Evolutionary conservation across 1,284 basidiomycete species (phyloP).

Genomic region (Moesziomyces globuligerus): DNA sequence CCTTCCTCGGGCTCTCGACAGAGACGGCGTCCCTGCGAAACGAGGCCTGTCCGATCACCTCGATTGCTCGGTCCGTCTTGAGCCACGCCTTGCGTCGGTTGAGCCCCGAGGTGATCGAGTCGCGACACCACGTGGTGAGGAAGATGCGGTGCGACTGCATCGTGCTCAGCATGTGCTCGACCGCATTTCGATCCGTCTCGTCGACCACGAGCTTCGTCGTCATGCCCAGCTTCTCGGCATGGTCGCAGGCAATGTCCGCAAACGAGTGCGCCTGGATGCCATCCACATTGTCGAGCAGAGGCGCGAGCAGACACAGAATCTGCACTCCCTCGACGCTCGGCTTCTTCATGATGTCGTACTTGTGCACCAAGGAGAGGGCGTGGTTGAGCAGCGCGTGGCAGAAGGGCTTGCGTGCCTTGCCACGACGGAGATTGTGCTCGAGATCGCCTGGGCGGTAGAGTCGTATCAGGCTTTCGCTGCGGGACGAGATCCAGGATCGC

Average conservation of each 20-base stretch:
- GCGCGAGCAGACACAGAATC: constrained; percentile 48
- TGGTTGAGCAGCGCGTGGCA: constrained; percentile 56
- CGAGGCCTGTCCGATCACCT: constrained; percentile 41
- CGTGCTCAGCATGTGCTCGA: constrained; percentile 39
- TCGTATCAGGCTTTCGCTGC: constrained; percentile 25
- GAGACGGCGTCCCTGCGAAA: constrained; percentile 25
- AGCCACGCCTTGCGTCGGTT: constrained; percentile 37
- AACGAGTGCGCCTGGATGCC: constrained; percentile 31
- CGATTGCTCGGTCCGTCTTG: constrained; percentile 53
- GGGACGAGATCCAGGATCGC: constrained; percentile 30
- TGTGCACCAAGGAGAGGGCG: constrained; percentile 58
- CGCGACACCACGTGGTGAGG: constrained; percentile 52
- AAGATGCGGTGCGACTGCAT: constrained; percentile 57
- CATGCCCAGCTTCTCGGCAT: constrained; percentile 40
- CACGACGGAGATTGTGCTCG: constrained; percentile 51
- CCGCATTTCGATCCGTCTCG: constrained; percentile 34
- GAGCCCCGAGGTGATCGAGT: constrained; percentile 49
- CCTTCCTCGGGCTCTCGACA: constrained; percentile 7
- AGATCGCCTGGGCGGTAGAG: constrained; percentile 35
- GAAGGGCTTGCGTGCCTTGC: constrained; percentile 57
- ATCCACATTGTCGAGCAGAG: constrained; percentile 52
- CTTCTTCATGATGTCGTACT: constrained; percentile 57
- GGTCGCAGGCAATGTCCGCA: constrained; percentile 19
- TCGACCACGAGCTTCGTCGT: constrained; percentile 42
- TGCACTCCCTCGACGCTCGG: constrained; percentile 53